Evolutionary conservation across 192 early-diverging fungal genomes (phyloP), one percentile per base, ranked within the genome.

Genomic region (Radiomyces spectabilis): DNA sequence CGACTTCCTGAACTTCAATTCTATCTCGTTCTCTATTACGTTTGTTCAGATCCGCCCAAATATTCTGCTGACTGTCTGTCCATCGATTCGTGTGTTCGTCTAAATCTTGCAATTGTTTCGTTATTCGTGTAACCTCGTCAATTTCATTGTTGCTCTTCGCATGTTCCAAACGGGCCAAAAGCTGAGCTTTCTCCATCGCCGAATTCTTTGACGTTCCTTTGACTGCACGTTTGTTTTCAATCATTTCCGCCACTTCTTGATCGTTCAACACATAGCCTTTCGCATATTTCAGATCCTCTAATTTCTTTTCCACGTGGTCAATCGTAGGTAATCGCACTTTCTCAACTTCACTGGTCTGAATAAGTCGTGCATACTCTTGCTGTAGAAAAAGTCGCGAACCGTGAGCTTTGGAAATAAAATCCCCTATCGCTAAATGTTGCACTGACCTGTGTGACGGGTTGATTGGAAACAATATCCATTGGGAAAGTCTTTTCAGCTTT

Each of bases 381-480:
- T 69, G 21, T 10, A 44, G 18, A 1, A 32, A 41, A 34, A 0
- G 35, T 2, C 32, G 8, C 12, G 24, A 27, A 34, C 6, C 18
- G 6, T 30, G 25, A 40, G 15, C 15, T 4, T 27, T 16, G n/a
- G 30, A 41, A 8, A 41, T 22, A 4, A 27, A 7, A 15, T 3
- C 15, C 9, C 5, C 29, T 24, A 8, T 33, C 13, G 10, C 13
- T 15, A 48, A 48, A 27, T 7, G 21, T 15, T n/a, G 19, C 19
- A 8, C 30, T 29, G 60, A 74, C 79, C 43, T 80, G 65, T 22
- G 80, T 83, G 26, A 89, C 73, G 25, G 78, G 55, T 44, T 67
- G 61, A 51, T 93, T 93, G 2, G 91, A 93, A 9, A 93, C 69
- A 27, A 77, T 79, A 49, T 87, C 82, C 83, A 90, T 91, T 6